Evolutionary conservation across 2,329 filamentous ascomycete species (phyloP), one percentile per base, ranked within the genome.

Genomic region (Fusarium burgessii): DNA sequence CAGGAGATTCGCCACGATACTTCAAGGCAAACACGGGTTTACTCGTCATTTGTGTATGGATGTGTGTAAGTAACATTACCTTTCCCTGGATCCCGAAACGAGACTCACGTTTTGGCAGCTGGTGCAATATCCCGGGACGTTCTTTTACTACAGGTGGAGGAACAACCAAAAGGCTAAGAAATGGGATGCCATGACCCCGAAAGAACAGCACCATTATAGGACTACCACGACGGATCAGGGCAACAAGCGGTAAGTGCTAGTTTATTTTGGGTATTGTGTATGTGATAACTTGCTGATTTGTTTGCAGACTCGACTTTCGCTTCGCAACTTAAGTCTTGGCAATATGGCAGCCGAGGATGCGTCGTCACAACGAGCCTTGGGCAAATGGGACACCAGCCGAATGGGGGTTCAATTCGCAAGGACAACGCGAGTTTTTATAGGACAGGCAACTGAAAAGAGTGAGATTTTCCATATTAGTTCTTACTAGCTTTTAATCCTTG

Each of bases 131-230:
- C 79, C 79, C 0, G 74, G 68, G 3, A 81, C 80, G 7, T 81
- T 78, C 59, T 79, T 78, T 23, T 83, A 82, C 66, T 83, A 82
- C 43, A 72, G 75, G 14, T 80, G 79, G 77, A 77, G 80, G 32
- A 84, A 83, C 60, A 75, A 74, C 14, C 73, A 74, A 36, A 81
- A 81, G 55, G 79, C 79, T 23, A 79, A 77, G 66, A 77, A 70
- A 52, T 83, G 82, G 82, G 78, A 82, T 41, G 72, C 74, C 4
- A 79, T 83, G 78, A 80, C 77, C 7, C 72, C 76, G 2, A 81
- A 84, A 56, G 77, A 85, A 67, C 82, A 82, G 52, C 77, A 80
- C 12, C 61, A 78, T 2, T 86, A 86, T 67, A 75, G 83, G 10
- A 79, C 75, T n/a, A 85, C 80, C 2, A 85, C 84, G 0, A 81